Evolutionary conservation across 352 stramenopile species (phyloP), one percentile per base, ranked within the genome.

Genomic region (Phytophthora syringae): DNA sequence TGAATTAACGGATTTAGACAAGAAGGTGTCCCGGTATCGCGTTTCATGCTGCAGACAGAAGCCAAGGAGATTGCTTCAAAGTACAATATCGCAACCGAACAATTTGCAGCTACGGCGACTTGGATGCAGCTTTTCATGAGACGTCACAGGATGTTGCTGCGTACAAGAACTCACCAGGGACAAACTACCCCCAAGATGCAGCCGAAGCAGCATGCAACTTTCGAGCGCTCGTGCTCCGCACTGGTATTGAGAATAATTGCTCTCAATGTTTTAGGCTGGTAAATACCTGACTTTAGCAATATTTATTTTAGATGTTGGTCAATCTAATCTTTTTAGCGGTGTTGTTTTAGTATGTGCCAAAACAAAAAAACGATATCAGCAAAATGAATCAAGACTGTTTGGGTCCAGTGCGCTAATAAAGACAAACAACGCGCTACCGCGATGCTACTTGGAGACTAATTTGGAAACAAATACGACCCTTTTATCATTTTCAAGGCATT

Each of bases 261-360:
- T 25, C n/a, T 7, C 28, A 60, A 32, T 36, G 60, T 9, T 64
- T 52, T 34, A 70, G 27, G 44, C 56, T 10, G 56, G 56, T 56
- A 57, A 9, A 9, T 55, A 6, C 11, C 3, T n/a, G n/a, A n/a
- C n/a, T n/a, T n/a, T n/a, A n/a, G n/a, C n/a, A n/a, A n/a, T n/a
- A n/a, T n/a, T n/a, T n/a, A n/a, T n/a, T n/a, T n/a, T n/a, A n/a
- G n/a, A n/a, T n/a, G n/a, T n/a, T n/a, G n/a, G n/a, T n/a, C n/a
- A n/a, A n/a, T n/a, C 2, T 37, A 16, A 40, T 56, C 21, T 25
- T 52, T 27, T 37, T 51, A 55, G 49, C 28, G 30, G 49, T 55
- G 3, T n/a, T 45, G 43, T 55, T 55, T 43, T 32, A 36, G 13
- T 36, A 37, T 51, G 24, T 51, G 5, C 44, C 44, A 15, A 51